Percentiles rank a stretch among this genome's conserved stretches.
phyloP scores from a whole-genome alignment of 805 yeast species.

The Metschnikowia anglica region DNA sequence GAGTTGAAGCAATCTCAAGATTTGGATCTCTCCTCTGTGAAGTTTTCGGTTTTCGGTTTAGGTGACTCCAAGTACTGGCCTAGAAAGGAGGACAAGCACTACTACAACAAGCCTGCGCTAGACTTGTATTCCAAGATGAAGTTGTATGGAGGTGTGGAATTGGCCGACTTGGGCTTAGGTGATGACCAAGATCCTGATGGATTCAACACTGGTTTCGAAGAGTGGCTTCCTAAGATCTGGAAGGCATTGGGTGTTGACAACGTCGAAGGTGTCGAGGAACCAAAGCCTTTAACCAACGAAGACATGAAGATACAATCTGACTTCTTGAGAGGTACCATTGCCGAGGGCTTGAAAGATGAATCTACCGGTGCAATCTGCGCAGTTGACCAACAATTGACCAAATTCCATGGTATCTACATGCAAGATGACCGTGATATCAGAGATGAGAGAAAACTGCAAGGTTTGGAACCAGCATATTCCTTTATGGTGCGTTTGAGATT shows the following conservation, averaged over 20 bases:
- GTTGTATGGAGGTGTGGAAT: constrained; percentile 69
- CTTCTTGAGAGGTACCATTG: constrained; percentile 90
- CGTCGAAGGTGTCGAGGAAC: constrained; percentile 81
- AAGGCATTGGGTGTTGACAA: constrained; percentile 82
- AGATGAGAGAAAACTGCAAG: constrained; percentile 88
- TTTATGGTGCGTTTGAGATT: constrained; percentile 95
- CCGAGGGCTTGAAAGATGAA: constrained; percentile 75
- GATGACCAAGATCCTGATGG: constrained; percentile 99
- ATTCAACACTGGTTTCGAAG: constrained; percentile 82
- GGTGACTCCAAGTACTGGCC: constrained; percentile 95
- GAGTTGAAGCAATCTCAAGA: constrained; percentile 59
- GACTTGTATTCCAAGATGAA: constrained; percentile 67
- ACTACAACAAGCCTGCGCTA: constrained; percentile 86
- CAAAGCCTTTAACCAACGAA: constrained; percentile 89
- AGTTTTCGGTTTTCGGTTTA: constrained; percentile 67
- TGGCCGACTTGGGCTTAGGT: constrained; percentile 81
- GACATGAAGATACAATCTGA: constrained; percentile 89
- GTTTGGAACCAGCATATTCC: constrained; percentile 93
- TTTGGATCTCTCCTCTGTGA: constrained; percentile 59
- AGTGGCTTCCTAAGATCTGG: constrained; percentile 87
- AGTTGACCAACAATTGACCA: constrained; percentile 88
- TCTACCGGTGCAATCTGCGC: constrained; percentile 91
- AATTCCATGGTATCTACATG: constrained; percentile 97
- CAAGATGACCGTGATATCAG: constrained; percentile 97
- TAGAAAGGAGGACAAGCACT: constrained; percentile 89